These are phyloP conservation scores for Suillus brevipes DNA, from an alignment of 768 basidiomycete species.

Conservation along the genomic window DNA sequence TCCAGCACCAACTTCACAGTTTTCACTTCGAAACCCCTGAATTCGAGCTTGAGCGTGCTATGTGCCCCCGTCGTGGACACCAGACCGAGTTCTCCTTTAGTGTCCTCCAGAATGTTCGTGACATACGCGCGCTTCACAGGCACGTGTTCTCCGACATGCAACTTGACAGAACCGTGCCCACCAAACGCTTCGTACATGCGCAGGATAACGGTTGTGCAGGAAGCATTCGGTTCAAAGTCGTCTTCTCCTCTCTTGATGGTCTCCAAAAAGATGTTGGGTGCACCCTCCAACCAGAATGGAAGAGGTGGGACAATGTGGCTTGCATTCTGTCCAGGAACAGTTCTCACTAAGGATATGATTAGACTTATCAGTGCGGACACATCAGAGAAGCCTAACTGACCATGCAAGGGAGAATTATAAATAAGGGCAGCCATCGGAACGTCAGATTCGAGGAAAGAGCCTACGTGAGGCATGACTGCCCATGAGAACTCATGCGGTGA, in stretches of 20 bases:
- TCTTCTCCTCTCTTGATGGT: conserved; percentile 94
- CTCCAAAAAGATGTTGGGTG: conserved; percentile 84
- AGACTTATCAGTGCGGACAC: conserved; percentile 12
- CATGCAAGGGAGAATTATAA: conserved; percentile 79
- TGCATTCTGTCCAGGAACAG: conserved; percentile 15
- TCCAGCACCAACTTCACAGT: conserved; percentile 68
- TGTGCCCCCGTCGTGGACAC: conserved; percentile 33
- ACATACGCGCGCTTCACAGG: conserved; percentile 59
- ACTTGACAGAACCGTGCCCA: conserved; percentile 71
- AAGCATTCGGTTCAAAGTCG: conserved; percentile 34
- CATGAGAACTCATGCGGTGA: conserved; percentile 77
- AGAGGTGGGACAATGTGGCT: conserved; percentile 33
- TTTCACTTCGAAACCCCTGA: conserved; percentile 90
- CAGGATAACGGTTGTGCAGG: conserved; percentile 63
- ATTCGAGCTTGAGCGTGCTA: conserved; percentile 53
- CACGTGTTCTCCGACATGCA: conserved; percentile 56
- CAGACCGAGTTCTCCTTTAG: conserved; percentile 45
- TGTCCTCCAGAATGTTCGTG: conserved; percentile 87
- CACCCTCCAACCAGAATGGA: conserved; percentile 69
- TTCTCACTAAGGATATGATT: conserved; percentile 24
- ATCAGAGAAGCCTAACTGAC: conserved; percentile 41
- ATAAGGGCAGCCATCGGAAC: conserved; percentile 79
- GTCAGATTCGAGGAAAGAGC: conserved; percentile 88
- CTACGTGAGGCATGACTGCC: conserved; percentile 86
- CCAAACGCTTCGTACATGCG: conserved; percentile 92